Evolutionary conservation across 2,329 filamentous ascomycete genomes (phyloP), one percentile per base, ranked within the genome.

Genomic region (Microascus cirrosus): DNA sequence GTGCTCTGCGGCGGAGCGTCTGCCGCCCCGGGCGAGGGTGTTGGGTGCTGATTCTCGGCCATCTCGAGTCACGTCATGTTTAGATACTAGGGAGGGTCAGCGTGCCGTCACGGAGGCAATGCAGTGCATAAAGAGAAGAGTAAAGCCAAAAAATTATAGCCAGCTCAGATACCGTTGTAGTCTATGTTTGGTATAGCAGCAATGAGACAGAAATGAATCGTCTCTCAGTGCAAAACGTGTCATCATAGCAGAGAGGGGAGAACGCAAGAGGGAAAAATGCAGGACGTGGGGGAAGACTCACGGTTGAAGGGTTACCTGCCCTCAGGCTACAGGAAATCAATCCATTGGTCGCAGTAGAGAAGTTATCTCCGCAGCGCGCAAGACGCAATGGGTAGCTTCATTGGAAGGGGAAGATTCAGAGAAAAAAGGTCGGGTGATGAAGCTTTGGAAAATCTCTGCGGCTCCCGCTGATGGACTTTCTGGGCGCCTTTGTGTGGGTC

Each of bases 151-250:
- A 28, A 28, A 18, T 22, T 18, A 11, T 32, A 11, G 24, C 22
- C 34, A 54, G 51, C 56, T 94, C 89, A 94, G 89, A 94, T 94
- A 94, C 89, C 89, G 89, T 94, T 93, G 89, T 94, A 94, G 89
- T 94, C 89, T 88, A 87, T 85, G 83, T 45, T 45, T 71, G 68
- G 79, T 80, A 76, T 76, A 79, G 81, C 73, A 74, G 78, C 84
- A 86, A 73, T 63, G 80, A 82, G 81, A 76, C 68, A 76, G 73
- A 76, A 78, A 71, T 78, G 77, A 79, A 78, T 75, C 75, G 74
- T 65, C 71, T 76, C 78, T 81, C 80, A 85, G 77, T 74, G 81
- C 77, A 76, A 68, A 73, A 71, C 72, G 73, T 80, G 78, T 86
- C 84, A 86, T 87, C 84, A 86, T 69, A 57, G 66, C 66, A 74